Percentiles rank a stretch among this genome's conserved stretches.
phyloP scores from a whole-genome alignment of 441 rosid species.

The Monsonia emarginata region DNA sequence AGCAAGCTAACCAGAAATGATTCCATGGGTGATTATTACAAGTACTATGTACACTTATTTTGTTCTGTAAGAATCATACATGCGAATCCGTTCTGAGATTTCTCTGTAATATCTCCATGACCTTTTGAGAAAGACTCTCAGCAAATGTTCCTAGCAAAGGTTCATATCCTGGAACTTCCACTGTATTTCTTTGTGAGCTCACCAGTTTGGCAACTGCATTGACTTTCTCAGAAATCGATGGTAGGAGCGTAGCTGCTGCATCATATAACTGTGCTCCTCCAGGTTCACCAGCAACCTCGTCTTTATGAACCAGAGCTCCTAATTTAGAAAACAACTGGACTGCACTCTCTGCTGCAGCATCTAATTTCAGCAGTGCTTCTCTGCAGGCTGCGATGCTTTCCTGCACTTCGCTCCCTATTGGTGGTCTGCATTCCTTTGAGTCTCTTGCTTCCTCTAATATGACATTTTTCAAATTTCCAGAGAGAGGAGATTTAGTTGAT shows the following conservation, averaged over 20 bases:
- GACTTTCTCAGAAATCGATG: conserved; percentile 41
- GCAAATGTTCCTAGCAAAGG: conserved; percentile 27
- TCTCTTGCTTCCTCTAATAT: conserved; percentile 6
- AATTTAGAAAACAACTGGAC: conserved; percentile 33
- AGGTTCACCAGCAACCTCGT: conserved; percentile 28
- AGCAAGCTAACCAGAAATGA: not conserved
- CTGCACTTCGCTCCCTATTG: conserved; percentile 20
- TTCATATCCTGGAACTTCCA: conserved; percentile 22
- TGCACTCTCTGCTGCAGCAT: conserved; percentile 33
- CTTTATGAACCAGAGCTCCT: conserved; percentile 21
- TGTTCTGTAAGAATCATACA: not conserved
- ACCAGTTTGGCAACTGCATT: conserved; percentile 31
- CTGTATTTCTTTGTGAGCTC: conserved; percentile 9
- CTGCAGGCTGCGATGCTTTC: conserved; percentile 35
- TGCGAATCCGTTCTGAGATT: conserved; percentile 19
- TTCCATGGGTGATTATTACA: conserved; percentile 4
- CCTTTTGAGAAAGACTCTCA: conserved; percentile 23
- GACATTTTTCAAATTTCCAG: conserved; percentile 15
- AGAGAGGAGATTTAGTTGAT: conserved; percentile 9
- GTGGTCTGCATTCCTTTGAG: conserved; percentile 3
- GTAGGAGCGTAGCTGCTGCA: conserved; percentile 45
- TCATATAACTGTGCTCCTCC: conserved; percentile 28
- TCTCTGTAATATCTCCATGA: conserved; percentile 24
- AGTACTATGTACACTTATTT: conserved; percentile 2
- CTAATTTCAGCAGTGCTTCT: conserved; percentile 36